Base-by-base conservation (phyloP, 208 protist species). In the Leishmania amazonensis region DNA sequence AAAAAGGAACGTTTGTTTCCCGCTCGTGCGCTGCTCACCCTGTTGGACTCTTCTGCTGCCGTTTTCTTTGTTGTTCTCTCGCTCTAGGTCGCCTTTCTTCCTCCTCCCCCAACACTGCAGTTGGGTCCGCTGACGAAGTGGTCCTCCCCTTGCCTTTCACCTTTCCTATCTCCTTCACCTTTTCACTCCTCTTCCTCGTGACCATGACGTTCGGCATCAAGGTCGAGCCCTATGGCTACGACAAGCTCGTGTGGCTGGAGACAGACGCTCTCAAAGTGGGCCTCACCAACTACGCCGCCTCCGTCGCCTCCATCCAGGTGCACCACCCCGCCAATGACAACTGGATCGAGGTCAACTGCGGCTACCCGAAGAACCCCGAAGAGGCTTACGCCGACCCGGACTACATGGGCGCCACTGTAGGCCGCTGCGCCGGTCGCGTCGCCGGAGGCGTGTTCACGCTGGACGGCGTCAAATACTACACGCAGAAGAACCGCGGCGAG, bases 401-500 rank as follows among this genome's bases (percentile, higher is more conserved):
- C 42, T 93, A 90, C 87, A 90, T 92, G 76, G 89, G 89, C 49
- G 84, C 83, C 82, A 95, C 90, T 21, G 88, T 91, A 13, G 92
- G 92, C 53, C 88, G 90, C 83, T 91, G 86, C 58, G 92, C 92
- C 40, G 92, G 90, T 53, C 92, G 92, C 60, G 89, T 95, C 53
- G 53, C 53, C 7, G 73, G 90, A 35, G 92, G 87, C 76, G 85
- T 78, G 13, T 91, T 94, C 78, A 76, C 60, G 35, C 79, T 94
- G 28, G 85, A 91, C 74, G 85, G 86, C 51, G 79, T 87, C 58
- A 80, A 49, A 54, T 91, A 93, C 77, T 62, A 68, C 45, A 81
- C 83, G 19, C 64, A 81, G 78, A 28, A 80, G 53, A 85, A 82
- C 78, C 77, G 83, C 65, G 81, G 53, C 75, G 74, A 31, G 49